These are phyloP conservation scores for Jaltomata sinuosa DNA, from an alignment of 257 asterid genomes.

Conservation along the genomic window DNA sequence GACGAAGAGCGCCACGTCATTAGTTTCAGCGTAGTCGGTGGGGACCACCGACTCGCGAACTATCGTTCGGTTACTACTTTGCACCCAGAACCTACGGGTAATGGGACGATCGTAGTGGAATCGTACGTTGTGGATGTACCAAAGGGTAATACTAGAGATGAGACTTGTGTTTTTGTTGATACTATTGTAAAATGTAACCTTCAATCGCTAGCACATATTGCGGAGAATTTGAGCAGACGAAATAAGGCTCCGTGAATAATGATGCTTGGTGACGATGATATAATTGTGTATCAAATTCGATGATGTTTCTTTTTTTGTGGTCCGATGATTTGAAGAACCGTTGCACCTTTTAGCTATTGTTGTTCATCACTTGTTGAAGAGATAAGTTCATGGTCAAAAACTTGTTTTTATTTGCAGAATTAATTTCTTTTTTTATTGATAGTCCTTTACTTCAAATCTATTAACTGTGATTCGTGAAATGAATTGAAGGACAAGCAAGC, in stretches of 20 bases:
- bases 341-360: neutral
- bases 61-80: slow-evolving; percentile 1
- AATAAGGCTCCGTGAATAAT: neutral
- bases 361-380: neutral
- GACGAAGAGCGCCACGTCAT: slow-evolving; percentile 6
- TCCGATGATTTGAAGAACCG: neutral
- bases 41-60: slow-evolving; percentile 6
- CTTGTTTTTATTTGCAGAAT: neutral
- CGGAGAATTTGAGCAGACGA: neutral
- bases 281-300: neutral
- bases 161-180: neutral
- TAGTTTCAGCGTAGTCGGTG: slow-evolving; percentile 12
- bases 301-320: neutral
- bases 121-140: slow-evolving; percentile 6
- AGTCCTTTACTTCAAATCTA: no score
- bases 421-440: no score
- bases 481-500: no score
- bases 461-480: no score
- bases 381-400: neutral
- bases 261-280: neutral
- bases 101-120: neutral
- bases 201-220: neutral
- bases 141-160: slow-evolving; percentile 4
- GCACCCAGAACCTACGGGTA: neutral
- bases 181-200: slow-evolving; percentile 14